Evolutionary conservation across 2,329 filamentous ascomycete genomes (phyloP).

Genomic region (Passalora sequoiae): DNA sequence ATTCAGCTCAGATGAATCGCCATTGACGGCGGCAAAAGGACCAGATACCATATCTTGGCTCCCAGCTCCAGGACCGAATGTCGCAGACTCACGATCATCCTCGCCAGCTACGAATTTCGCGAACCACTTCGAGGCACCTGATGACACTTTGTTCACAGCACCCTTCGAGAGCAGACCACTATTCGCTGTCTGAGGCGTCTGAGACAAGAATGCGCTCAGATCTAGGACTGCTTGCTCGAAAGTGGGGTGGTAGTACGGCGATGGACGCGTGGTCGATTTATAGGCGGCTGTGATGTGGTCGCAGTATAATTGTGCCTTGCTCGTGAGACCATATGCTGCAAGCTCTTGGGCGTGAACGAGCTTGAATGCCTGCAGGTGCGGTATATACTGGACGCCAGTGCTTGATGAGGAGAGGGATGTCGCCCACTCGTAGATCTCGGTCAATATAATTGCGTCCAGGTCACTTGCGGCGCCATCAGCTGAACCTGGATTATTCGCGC

Average conservation of each 20-base stretch:
- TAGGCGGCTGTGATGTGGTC: conserved; percentile 74
- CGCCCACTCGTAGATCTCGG: conserved; percentile 91
- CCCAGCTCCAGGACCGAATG: conserved; percentile 49
- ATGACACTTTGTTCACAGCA: conserved; percentile 92
- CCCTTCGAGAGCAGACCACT: conserved; percentile 91
- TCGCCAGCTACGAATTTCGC: conserved; percentile 95
- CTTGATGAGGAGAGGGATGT: conserved; percentile 58
- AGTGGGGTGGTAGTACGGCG: conserved; percentile 75
- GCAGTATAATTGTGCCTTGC: conserved; percentile 86
- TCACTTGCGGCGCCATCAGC: conserved; percentile 68
- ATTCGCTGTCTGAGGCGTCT: conserved; percentile 64
- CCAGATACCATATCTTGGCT: conserved; percentile 12
- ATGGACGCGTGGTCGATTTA: conserved; percentile 73
- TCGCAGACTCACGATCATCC: conserved; percentile 61
- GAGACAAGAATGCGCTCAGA: conserved; percentile 73
- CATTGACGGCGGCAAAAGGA: conserved; percentile 75
- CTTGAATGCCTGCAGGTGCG: conserved; percentile 88
- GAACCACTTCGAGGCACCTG: conserved; percentile 84
- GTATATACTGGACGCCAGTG: conserved; percentile 45
- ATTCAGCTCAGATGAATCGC: conserved; percentile 49
- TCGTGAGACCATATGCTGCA: conserved; percentile 74
- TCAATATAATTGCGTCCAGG: conserved; percentile 83
- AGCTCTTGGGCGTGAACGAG: conserved; percentile 78
- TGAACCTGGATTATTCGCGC: conserved; percentile 71
- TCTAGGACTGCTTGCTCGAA: conserved; percentile 77